Evolutionary conservation across 257 asterid genomes (phyloP), one percentile per base, ranked within the genome.

Genomic region (Solanum rostratum): DNA sequence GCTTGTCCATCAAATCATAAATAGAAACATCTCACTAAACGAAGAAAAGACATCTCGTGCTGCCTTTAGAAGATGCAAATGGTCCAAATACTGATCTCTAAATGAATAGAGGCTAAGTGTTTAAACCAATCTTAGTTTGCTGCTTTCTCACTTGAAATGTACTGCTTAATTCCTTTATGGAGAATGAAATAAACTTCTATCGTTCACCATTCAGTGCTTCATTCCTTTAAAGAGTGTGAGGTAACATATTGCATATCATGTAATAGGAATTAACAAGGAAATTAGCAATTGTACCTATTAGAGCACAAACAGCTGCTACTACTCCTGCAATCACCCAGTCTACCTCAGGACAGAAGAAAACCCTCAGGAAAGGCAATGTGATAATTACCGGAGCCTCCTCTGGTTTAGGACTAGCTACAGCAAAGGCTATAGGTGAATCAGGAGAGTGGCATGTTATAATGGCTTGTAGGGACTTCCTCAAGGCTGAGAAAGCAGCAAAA

Each of bases 401-500:
- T 4, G 97, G 98, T 1, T 73, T 96, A 55, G 98, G 99, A 66
- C 91, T 96, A 27, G 97, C 99, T 81, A 89, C 99, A 6, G 98
- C 99, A 0, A 96, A 94, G 69, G 92, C 98, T 41, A 80, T 96
- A 78, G 93, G 97, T 0, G 98, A 93, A 55, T 89, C 92, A 74
- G 97, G 98, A n/a, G 95, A 94, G 86, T 94, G 98, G 98, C 93
- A 96, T 46, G 87, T 96, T 37, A 87, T 94, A 39, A 94, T 96
- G 99, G 99, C 98, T 27, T 96, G 98, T 92, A 88, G 99, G 54
- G 94, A 96, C 90, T 96, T 96, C 78, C 95, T 95, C 53, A 96
- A 93, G 88, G 87, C 98, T 2, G 97, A 93, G 70, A 96, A 88
- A 66, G 98, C 98, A 0, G 98, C 98, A 6, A 94, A 96, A 65